These are phyloP conservation scores for Cyberlindnera suaveolens DNA, from an alignment of 805 yeast genomes.

Conservation along the genomic window DNA sequence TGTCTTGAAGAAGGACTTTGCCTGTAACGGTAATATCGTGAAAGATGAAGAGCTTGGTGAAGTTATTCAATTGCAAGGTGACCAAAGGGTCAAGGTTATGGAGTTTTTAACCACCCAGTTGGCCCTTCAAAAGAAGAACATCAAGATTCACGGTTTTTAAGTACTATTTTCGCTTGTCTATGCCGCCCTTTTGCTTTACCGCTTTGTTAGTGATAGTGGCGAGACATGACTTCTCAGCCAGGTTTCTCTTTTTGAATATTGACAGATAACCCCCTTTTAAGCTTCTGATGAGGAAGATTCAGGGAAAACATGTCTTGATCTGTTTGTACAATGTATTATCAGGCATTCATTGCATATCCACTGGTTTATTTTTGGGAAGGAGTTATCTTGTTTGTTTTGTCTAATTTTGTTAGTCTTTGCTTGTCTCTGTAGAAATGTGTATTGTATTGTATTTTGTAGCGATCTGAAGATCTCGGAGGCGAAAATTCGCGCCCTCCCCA, in stretches of 20 bases:
- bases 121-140: slow-evolving; percentile 89
- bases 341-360: too few relatives aligned
- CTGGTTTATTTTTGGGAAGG: too few relatives aligned
- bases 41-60: slow-evolving; percentile 95
- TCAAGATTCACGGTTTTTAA: slow-evolving; percentile 97
- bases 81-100: slow-evolving; percentile 93
- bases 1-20: slow-evolving; percentile 95
- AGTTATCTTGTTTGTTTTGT: too few relatives aligned
- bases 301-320: too few relatives aligned
- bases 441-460: too few relatives aligned
- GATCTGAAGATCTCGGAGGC: too few relatives aligned
- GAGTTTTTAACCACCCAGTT: slow-evolving; percentile 85
- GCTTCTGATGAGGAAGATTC: too few relatives aligned
- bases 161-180: not conserved
- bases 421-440: too few relatives aligned
- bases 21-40: slow-evolving; percentile 97
- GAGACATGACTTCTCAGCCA: not conserved
- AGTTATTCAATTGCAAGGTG: slow-evolving; percentile 97
- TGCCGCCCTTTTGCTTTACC: not conserved
- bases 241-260: not conserved
- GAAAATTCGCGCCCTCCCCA: not conserved
- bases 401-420: too few relatives aligned
- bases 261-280: not conserved
- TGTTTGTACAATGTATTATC: too few relatives aligned
- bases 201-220: not conserved